Evolutionary conservation across 2,329 filamentous ascomycete species (phyloP), one percentile per base, ranked within the genome.

Genomic region (Sclerotinia minor): DNA sequence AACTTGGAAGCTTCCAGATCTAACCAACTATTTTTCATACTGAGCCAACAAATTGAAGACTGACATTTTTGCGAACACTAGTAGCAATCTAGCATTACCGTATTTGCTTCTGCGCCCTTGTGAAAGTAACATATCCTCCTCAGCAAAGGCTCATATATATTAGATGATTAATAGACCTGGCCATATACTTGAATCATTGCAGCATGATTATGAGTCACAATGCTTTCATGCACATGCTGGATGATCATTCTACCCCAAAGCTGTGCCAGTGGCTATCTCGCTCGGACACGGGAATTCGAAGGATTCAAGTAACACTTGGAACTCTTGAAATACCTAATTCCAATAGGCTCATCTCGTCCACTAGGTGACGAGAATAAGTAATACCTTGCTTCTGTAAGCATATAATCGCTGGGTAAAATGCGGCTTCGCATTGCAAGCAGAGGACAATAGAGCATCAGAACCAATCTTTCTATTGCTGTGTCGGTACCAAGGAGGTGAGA

Each of bases 91-190:
- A 35, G 1, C 2, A 54, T 54, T 35, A 13, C 21, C 29, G 21
- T 1, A n/a, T 55, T 13, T 13, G 5, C 19, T 13, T 5, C 1
- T 6, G 9, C 3, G 13, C 4, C 2, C 2, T 15, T 6, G 1
- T 4, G n/a, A 5, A n/a, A 11, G n/a, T 35, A 1, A 35, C n/a
- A n/a, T 0, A n/a, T n/a, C n/a, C 29, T 0, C 8, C 1, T 9
- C 9, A 35, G 21, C 35, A 11, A 41, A 41, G 38, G 3, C 17
- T 5, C 13, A 17, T 41, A 17, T 41, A 17, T 41, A 35, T 7
- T 15, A 15, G 5, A 7, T 19, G 0, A 29, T 21, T 35, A 5
- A 41, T 3, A n/a, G 2, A 11, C n/a, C n/a, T n/a, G 21, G 19
- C 29, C 35, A 35, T 55, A n/a, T 19, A 19, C 52, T 54, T 29